Evolutionary conservation across 164 flowering plant genomes (phyloP), one percentile per base, ranked within the genome.

Genomic region (Cinnamomum micranthum): DNA sequence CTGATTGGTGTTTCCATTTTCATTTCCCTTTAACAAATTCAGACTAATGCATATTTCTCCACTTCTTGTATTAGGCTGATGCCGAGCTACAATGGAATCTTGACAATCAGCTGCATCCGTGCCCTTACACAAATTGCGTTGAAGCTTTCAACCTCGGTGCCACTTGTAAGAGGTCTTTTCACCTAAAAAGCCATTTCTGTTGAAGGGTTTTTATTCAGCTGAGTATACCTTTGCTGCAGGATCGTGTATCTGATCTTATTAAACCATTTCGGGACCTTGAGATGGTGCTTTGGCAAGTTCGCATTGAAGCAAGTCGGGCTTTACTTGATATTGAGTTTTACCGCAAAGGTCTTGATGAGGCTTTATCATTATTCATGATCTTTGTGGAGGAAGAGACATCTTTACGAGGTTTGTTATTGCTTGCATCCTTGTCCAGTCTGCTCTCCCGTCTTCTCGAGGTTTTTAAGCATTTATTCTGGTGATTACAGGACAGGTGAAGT

Each of bases 31-130:
- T 70, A 10, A 73, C 76, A 64, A 73, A 66, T 31, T 66, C 19
- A 17, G 47, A 15, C 47, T 64, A 5, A 64, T 22, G 28, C 28
- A 64, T 66, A 66, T 27, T 66, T 12, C 31, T 19, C 10, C 50
- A 13, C 23, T 55, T 28, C 19, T 67, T 76, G 72, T 77, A 41
- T 67, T 81, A 95, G 99, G 86, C 76, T 95, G 83, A 93, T 95
- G 95, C 99, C 98, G 51, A 92, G 98, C 84, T 86, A 93, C 83
- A 95, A 92, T 81, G 99, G 98, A 71, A 85, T 92, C 69, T 82
- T 95, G 85, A 90, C 97, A 73, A 79, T 88, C 71, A 91, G 95
- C 81, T 95, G 99, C 82, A 93, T 95, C 73, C 92, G 90, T 64
- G 85, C 97, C 19, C 78, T 95, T 84, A 85, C 91, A 2, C 95